Evolutionary conservation across 192 early-diverging fungal species (phyloP).

Genomic region (Coemansia asiatica): DNA sequence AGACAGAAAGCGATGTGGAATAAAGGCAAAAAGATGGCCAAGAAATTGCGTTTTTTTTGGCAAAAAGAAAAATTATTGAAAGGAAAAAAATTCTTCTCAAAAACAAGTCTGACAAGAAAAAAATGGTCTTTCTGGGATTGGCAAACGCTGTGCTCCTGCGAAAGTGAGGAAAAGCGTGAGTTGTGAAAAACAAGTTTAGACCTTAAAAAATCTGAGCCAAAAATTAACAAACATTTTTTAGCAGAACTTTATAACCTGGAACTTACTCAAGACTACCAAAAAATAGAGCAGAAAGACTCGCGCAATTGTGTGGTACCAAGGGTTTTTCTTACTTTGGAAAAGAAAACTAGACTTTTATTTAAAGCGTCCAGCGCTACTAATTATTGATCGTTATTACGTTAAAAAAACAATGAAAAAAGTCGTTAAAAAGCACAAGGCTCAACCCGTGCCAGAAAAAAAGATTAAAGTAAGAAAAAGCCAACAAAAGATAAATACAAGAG

Average conservation of each 20-base stretch:
- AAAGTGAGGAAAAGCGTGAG: not conserved
- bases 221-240: not conserved
- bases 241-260: not conserved
- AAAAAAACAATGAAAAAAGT: constrained; percentile 7
- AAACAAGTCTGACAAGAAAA: not conserved
- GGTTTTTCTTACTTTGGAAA: not conserved
- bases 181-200: constrained; percentile 8
- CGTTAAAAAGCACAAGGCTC: constrained; percentile 10
- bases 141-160: constrained; percentile 11
- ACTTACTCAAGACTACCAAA: not conserved
- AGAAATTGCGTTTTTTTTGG: not conserved
- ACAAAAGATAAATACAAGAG: constrained; percentile 12
- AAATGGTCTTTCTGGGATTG: constrained; percentile 5
- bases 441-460: constrained; percentile 14
- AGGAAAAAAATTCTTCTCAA: not conserved
- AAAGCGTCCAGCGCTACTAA: not conserved
- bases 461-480: constrained; percentile 8
- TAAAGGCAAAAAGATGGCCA: constrained; percentile 7
- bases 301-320: not conserved
- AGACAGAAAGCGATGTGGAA: constrained; percentile 1
- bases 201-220: not conserved
- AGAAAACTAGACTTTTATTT: not conserved
- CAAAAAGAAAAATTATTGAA: not conserved
- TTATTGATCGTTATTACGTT: constrained; percentile 3
- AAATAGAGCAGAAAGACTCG: not conserved